Percentiles rank a stretch among this genome's conserved stretches.
phyloP scores from a whole-genome alignment of 805 yeast genomes.

The Kuraishia capsulata region DNA sequence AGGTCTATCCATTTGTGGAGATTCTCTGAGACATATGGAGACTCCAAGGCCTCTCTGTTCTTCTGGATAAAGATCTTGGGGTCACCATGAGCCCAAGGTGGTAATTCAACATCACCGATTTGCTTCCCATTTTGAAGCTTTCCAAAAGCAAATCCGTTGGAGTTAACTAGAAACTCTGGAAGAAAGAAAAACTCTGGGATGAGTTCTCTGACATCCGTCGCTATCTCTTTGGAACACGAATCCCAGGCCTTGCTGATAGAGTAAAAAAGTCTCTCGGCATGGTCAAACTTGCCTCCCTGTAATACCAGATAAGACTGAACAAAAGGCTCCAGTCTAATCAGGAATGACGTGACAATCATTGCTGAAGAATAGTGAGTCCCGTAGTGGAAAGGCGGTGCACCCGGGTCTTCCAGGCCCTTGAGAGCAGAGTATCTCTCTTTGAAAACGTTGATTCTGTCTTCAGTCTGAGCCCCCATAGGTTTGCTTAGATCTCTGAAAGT shows the following conservation, averaged over 20 bases:
- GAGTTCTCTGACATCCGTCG: constrained; percentile 82
- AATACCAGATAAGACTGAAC: constrained; percentile 68
- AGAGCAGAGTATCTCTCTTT: constrained; percentile 67
- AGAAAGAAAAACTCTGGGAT: constrained; percentile 80
- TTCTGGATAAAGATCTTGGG: constrained; percentile 65
- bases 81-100: constrained; percentile 79
- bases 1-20: constrained; percentile 82
- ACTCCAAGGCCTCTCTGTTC: constrained; percentile 77
- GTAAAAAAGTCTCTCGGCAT: constrained; percentile 73
- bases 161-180: constrained; percentile 68
- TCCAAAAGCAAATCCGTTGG: constrained; percentile 65
- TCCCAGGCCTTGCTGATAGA: constrained; percentile 74
- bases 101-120: constrained; percentile 58
- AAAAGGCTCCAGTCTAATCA: constrained; percentile 72
- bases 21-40: constrained; percentile 68
- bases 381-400: constrained; percentile 76
- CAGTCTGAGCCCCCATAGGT: constrained; percentile 87
- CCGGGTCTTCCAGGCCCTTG: constrained; percentile 45
- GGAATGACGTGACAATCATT: constrained; percentile 79
- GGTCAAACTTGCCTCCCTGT: constrained; percentile 87
- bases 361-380: constrained; percentile 94
- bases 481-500: constrained; percentile 69
- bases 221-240: constrained; percentile 69
- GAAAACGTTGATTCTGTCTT: constrained; percentile 51
- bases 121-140: constrained; percentile 47